These are phyloP conservation scores for Toxicodendron radicans DNA, from an alignment of 345 rosid species.

Conservation along the genomic window DNA sequence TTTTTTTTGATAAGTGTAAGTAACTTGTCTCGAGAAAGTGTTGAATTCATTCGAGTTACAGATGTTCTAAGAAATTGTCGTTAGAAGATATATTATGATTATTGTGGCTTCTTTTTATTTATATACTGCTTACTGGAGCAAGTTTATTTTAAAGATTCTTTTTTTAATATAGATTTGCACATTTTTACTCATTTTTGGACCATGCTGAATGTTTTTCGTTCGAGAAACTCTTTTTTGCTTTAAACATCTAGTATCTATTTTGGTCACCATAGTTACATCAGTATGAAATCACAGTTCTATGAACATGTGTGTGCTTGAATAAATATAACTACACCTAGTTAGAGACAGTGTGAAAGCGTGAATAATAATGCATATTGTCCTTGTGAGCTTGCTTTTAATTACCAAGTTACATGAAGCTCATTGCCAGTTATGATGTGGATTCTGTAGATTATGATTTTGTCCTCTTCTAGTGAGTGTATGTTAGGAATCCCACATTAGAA, in stretches of 20 bases:
- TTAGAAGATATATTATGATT: conserved; percentile 9
- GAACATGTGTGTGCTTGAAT: neutral
- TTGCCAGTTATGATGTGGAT: neutral
- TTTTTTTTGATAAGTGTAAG: neutral
- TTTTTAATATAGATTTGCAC: neutral
- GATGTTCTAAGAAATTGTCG: neutral
- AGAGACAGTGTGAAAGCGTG: neutral
- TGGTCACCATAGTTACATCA: neutral
- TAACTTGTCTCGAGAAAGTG: neutral
- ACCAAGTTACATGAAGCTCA: neutral
- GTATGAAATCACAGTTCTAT: neutral
- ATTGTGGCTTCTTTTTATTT: neutral
- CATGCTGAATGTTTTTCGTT: neutral
- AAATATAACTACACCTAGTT: neutral
- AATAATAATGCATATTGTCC: neutral
- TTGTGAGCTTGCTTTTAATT: neutral
- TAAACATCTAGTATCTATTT: neutral
- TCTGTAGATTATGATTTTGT: neutral
- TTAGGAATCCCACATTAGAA: no score
- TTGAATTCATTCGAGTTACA: neutral
- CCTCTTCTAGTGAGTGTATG: neutral
- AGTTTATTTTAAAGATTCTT: neutral
- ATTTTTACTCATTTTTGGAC: neutral
- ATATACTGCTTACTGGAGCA: neutral
- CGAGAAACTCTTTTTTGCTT: neutral